A percentile compares a stretch with the other conserved stretches of the same genome.
phyloP scores from a whole-genome alignment of 2,329 filamentous ascomycete species.

The Tolypocladium ovalisporum region DNA sequence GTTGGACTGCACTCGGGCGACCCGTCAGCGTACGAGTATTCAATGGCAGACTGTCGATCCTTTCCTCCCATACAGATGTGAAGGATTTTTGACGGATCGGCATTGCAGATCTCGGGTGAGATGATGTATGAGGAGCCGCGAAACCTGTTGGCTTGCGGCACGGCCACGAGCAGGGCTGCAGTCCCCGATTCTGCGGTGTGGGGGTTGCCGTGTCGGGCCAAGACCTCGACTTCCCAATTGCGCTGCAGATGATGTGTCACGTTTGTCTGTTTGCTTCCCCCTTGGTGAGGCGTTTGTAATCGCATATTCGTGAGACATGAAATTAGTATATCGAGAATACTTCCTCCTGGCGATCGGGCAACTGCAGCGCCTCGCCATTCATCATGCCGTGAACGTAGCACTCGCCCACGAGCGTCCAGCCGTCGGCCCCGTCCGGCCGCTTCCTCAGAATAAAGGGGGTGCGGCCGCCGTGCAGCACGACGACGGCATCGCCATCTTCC shows the following conservation, averaged over 20 bases:
- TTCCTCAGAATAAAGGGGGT: slow-evolving; percentile 20
- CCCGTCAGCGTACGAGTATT: background rate
- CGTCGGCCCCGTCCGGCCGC: slow-evolving; percentile 1
- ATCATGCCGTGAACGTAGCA: slow-evolving; percentile 27
- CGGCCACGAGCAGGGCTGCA: background rate
- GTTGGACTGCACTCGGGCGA: background rate
- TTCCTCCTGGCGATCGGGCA: slow-evolving; percentile 13
- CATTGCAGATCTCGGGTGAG: background rate
- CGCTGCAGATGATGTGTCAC: background rate
- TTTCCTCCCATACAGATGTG: background rate
- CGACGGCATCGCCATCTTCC: slow-evolving; percentile 17
- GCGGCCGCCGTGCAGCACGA: slow-evolving; percentile 20
- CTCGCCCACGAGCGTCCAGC: slow-evolving; percentile 21
- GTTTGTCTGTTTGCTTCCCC: background rate
- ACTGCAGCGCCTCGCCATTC: slow-evolving; percentile 19
- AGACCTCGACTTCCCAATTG: background rate
- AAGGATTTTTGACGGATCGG: background rate
- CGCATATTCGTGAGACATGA: no score
- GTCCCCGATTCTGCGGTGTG: background rate
- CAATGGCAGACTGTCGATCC: background rate
- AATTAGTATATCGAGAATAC: slow-evolving; percentile 17
- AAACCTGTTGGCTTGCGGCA: background rate
- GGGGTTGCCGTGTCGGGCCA: background rate
- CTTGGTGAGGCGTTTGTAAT: background rate
- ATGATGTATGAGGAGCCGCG: background rate